A percentile compares a stretch with the other conserved stretches of the same genome.
Evolutionary conservation across 2,329 filamentous ascomycete genomes (phyloP).

Genomic region (Podosphaera fusca): DNA sequence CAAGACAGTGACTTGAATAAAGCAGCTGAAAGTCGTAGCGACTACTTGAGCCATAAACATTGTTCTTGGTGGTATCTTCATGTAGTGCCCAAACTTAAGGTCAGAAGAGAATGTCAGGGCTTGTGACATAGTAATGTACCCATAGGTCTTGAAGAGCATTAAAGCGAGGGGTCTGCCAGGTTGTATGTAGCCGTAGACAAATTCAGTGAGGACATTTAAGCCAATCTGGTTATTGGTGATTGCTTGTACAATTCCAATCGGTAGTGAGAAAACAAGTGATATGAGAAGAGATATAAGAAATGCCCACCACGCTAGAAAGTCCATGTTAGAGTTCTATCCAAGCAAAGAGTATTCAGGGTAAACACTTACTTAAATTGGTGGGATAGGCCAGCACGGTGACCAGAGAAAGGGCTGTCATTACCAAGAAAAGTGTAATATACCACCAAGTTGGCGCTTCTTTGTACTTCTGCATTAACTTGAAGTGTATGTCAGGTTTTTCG

Average conservation of each 20-base stretch:
- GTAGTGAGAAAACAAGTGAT: slow-evolving; percentile 12
- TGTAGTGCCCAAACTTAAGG: slow-evolving; percentile 28
- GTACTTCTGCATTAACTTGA: slow-evolving; percentile 32
- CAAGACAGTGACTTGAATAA: slow-evolving; percentile 41
- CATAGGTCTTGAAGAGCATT: slow-evolving; percentile 63
- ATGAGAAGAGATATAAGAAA: slow-evolving; percentile 16
- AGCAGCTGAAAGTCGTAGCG: slow-evolving; percentile 40
- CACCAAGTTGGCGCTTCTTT: slow-evolving; percentile 32
- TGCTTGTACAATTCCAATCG: slow-evolving; percentile 21
- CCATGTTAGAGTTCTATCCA: no score
- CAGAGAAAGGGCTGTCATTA: slow-evolving; percentile 24
- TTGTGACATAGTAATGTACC: slow-evolving; percentile 24
- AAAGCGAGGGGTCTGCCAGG: slow-evolving; percentile 42
- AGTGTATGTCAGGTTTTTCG: slow-evolving; percentile 28
- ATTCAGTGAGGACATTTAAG: slow-evolving; percentile 25
- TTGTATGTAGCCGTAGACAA: slow-evolving; percentile 25
- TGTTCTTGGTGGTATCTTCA: slow-evolving; percentile 36
- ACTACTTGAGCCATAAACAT: slow-evolving; percentile 43
- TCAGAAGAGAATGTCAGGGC: slow-evolving; percentile 25
- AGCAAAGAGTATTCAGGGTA: no score
- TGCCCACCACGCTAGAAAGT: slow-evolving; percentile 13
- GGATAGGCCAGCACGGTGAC: slow-evolving; percentile 6
- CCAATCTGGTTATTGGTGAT: slow-evolving; percentile 27
- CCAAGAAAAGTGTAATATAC: slow-evolving; percentile 18
- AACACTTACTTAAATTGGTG: slow-evolving; percentile 7